Evolutionary conservation across 2,329 filamentous ascomycete genomes (phyloP).

Genomic region (Sordariomycetes sp.): DNA sequence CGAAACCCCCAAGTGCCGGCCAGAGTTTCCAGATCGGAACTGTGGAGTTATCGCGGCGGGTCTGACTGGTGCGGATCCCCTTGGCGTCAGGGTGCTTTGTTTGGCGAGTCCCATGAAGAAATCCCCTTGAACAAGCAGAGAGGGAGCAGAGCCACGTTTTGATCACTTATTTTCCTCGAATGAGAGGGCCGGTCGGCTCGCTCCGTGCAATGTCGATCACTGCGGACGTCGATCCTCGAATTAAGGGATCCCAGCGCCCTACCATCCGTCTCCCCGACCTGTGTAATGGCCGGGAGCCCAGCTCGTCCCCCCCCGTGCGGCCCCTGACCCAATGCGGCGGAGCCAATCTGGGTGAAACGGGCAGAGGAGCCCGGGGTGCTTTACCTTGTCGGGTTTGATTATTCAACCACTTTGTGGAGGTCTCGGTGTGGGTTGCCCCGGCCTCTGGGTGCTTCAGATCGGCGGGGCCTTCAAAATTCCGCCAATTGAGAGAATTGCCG

Average conservation of each 20-base stretch:
- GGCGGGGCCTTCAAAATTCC: not conserved
- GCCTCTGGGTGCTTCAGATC: not conserved
- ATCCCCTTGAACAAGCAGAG: not conserved
- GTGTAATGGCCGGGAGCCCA: not conserved
- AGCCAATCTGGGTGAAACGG: not conserved
- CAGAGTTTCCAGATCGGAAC: not conserved
- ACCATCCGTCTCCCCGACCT: not conserved
- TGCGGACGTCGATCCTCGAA: not conserved
- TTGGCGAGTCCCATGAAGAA: not conserved
- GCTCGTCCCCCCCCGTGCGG: not conserved
- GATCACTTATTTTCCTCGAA: not conserved
- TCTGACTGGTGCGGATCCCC: not conserved
- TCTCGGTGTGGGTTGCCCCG: not conserved
- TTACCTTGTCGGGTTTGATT: not conserved
- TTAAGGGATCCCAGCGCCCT: not conserved
- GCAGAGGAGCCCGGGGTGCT: not conserved
- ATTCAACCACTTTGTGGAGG: not conserved
- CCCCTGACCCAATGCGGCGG: not conserved
- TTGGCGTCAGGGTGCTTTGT: not conserved
- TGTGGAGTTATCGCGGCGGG: not conserved
- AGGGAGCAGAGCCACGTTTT: not conserved
- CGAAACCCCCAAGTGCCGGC: not conserved
- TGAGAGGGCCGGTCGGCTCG: not conserved
- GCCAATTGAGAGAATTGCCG: not conserved
- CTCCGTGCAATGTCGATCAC: not conserved